These are phyloP conservation scores for Myrica gale DNA, from an alignment of 306 rosid genomes.

Conservation along the genomic window DNA sequence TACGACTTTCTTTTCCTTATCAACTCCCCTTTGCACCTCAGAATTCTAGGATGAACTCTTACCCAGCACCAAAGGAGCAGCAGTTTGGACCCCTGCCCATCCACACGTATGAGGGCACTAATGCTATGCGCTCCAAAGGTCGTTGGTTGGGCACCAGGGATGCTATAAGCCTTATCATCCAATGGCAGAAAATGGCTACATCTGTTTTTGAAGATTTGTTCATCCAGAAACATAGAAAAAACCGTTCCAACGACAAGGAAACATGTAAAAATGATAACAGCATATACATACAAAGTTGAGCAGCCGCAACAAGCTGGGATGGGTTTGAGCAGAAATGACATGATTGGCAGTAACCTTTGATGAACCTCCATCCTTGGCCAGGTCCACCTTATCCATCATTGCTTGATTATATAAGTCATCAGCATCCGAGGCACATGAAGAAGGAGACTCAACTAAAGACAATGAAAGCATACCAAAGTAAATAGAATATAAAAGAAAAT, in stretches of 20 bases:
- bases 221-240: neutral
- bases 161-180: neutral
- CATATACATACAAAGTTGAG: constrained; percentile 4
- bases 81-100: neutral
- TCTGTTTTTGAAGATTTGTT: neutral
- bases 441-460: constrained; percentile 5
- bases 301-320: constrained; percentile 7
- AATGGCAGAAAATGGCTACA: neutral
- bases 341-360: neutral
- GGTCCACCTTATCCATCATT: neutral
- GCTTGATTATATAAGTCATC: neutral
- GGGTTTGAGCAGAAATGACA: constrained; percentile 1
- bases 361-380: constrained; percentile 3
- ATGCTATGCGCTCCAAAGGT: neutral
- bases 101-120: neutral
- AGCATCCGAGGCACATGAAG: constrained; percentile 9
- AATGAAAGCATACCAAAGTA: neutral
- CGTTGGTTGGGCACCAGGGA: neutral
- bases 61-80: neutral
- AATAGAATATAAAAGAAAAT: neutral
- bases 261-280: neutral
- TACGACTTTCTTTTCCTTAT: neutral
- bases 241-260: neutral
- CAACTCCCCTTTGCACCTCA: neutral
- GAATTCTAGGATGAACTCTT: neutral